Evolutionary conservation across 176 grass and related monocot species (phyloP), one percentile per base, ranked within the genome.

Genomic region (Oryza glumipatula): DNA sequence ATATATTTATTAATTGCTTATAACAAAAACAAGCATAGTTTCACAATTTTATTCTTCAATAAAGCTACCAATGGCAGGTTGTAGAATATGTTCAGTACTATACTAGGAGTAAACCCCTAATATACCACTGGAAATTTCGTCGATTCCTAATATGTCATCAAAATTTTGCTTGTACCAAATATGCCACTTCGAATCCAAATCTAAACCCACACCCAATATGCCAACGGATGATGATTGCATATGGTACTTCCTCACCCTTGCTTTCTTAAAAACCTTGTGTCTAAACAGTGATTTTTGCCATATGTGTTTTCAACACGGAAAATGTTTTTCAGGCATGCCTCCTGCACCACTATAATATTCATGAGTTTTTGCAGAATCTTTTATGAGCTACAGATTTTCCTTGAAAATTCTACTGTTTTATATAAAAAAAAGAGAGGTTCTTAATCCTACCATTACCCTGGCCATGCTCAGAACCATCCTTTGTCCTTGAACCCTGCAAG

Each of bases 381-480:
- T 63, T 60, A n/a, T 7, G 19, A n/a, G 19, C 17, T 60, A 60
- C 19, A 60, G 56, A 60, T 60, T 23, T 63, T 63, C 58, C 58
- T 22, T 63, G 58, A 9, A 63, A 63, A 23, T 3, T 61, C 58
- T 63, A 22, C 1, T 63, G 58, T 23, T 23, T 63, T 3, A 63
- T 63, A 32, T 32, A 32, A 5, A 23, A 63, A 58, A 23, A 63
- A 65, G 36, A 61, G 54, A 56, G 21, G 65, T 68, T 78, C 79
- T 5, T 73, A 48, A 48, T 49, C 82, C 64, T 92, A 92, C 86
- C 90, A 83, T 92, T 88, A 65, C 26, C 30, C 19, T 73, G 68
- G 5, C 78, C 82, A 70, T 68, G 82, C 74, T 92, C 90, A 70
- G 90, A 88, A 82, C 67, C 74, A 82, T 88, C 82, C 86, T 88